Evolutionary conservation across 768 basidiomycete species (phyloP).

Genomic region (Hemileccinum rubropunctum): DNA sequence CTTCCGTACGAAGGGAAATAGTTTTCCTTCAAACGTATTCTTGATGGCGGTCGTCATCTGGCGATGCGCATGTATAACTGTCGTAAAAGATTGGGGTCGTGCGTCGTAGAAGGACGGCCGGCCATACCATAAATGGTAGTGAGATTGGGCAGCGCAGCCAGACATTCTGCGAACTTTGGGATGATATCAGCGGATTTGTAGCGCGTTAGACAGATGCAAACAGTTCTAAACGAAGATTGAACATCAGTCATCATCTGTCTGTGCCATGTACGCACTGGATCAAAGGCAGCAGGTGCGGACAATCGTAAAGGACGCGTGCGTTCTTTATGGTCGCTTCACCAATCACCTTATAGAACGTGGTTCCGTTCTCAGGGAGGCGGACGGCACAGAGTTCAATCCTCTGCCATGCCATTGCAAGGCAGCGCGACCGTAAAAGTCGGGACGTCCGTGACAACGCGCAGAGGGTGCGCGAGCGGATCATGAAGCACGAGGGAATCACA

Average conservation of each 20-base stretch:
- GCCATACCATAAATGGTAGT: too few species aligned
- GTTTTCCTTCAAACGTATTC: constrained; percentile 4
- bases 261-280: too few species aligned
- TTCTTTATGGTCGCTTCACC: neutral
- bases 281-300: neutral
- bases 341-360: neutral
- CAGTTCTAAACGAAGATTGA: too few species aligned
- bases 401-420: constrained; percentile 14
- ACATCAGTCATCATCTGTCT: too few species aligned
- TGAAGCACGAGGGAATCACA: neutral
- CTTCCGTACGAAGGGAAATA: constrained; percentile 8
- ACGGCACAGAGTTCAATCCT: constrained; percentile 2
- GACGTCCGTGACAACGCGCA: constrained; percentile 9
- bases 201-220: too few species aligned
- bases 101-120: too few species aligned
- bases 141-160: too few species aligned
- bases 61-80: constrained; percentile 2
- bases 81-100: neutral
- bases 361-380: neutral
- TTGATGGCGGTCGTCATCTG: constrained; percentile 4
- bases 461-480: neutral
- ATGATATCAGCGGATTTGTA: too few species aligned
- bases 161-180: too few species aligned
- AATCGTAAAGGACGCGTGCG: neutral
- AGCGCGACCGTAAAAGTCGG: constrained; percentile 7